These are phyloP conservation scores for Colletotrichum agaves DNA, from an alignment of 2,329 filamentous ascomycete genomes.

Conservation along the genomic window DNA sequence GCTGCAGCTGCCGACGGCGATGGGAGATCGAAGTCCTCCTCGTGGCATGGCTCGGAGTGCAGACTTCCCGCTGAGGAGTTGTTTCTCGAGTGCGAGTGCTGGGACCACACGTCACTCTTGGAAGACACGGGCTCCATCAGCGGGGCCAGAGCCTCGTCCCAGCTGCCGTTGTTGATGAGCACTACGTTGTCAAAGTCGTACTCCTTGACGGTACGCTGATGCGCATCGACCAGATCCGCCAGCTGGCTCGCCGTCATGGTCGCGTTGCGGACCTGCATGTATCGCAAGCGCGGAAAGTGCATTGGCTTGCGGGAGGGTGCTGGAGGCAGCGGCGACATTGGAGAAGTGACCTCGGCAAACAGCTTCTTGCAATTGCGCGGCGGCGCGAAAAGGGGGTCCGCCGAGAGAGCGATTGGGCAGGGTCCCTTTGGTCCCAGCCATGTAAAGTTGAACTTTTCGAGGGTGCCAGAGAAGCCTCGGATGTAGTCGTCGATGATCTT, in stretches of 20 bases:
- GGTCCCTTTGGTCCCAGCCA: constrained; percentile 81
- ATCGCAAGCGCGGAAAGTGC: constrained; percentile 73
- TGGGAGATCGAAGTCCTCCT: constrained; percentile 50
- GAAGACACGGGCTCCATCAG: constrained; percentile 60
- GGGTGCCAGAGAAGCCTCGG: constrained; percentile 70
- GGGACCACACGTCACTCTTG: constrained; percentile 54
- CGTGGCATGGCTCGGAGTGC: constrained; percentile 43
- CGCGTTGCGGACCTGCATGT: constrained; percentile 78
- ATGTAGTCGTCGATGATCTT: constrained; percentile 87
- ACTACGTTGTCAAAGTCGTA: constrained; percentile 84
- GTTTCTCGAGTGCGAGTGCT: constrained; percentile 50
- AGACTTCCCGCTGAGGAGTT: constrained; percentile 46
- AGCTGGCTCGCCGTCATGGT: constrained; percentile 78
- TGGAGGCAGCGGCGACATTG: constrained; percentile 71
- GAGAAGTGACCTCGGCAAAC: constrained; percentile 72
- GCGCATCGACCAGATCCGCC: constrained; percentile 72
- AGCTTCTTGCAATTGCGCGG: constrained; percentile 65
- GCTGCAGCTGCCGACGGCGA: constrained; percentile 64
- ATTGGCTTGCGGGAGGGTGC: constrained; percentile 65
- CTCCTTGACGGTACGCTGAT: constrained; percentile 76
- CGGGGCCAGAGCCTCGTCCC: constrained; percentile 85
- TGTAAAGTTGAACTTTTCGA: constrained; percentile 79
- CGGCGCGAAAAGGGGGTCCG: constrained; percentile 75
- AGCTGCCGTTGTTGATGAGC: constrained; percentile 74
- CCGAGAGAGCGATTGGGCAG: constrained; percentile 76